A percentile compares a stretch with the other conserved stretches of the same genome.
Evolutionary conservation across 2,329 filamentous ascomycete species (phyloP).

Genomic region (Penicillium sp.): DNA sequence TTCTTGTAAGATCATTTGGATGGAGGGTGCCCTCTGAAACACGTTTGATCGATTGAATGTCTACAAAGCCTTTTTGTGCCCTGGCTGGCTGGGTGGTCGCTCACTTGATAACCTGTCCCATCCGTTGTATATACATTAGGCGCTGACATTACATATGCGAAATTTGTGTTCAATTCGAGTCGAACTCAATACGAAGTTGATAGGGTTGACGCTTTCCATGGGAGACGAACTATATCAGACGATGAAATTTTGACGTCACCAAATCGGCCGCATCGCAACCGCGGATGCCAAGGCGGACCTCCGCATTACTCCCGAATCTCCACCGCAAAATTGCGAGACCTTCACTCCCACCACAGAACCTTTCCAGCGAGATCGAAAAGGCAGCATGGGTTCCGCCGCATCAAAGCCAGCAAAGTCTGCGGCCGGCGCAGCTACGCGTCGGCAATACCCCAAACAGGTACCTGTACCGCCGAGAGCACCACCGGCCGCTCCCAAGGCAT

Average conservation of each 20-base stretch:
- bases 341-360: not conserved
- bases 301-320: conserved; percentile 16
- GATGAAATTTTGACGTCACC: conserved; percentile 19
- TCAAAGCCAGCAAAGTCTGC: conserved; percentile 51
- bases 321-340: conserved; percentile 11
- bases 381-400: conserved; percentile 51
- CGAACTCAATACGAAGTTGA: not conserved
- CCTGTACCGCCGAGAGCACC: conserved; percentile 28
- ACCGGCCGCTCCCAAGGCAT: conserved; percentile 19
- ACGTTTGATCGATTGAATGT: too few relatives aligned
- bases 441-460: conserved; percentile 52
- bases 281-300: conserved; percentile 17
- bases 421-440: conserved; percentile 44
- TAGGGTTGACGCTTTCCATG: too few relatives aligned
- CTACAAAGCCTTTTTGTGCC: too few relatives aligned
- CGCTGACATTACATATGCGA: too few relatives aligned
- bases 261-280: conserved; percentile 2
- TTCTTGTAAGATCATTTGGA: too few relatives aligned
- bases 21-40: too few relatives aligned
- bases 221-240: too few relatives aligned
- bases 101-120: too few relatives aligned
- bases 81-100: too few relatives aligned
- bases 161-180: too few relatives aligned
- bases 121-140: too few relatives aligned
- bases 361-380: not conserved